Evolutionary conservation across 148 eudicot species (phyloP).

Genomic region (Persicaria maculosa): DNA sequence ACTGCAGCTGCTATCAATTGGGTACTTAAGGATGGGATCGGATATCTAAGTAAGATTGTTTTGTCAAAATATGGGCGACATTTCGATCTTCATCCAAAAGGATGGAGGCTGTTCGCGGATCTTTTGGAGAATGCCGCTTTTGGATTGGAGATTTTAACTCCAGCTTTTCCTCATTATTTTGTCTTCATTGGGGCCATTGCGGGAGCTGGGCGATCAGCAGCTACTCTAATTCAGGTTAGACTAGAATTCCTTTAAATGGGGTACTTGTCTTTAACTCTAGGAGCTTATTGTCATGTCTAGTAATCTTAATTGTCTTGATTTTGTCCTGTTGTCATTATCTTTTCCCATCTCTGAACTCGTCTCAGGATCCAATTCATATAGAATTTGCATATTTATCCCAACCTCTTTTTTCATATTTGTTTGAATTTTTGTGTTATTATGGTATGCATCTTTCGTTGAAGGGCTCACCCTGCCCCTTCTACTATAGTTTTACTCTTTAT

Average conservation of each 20-base stretch:
- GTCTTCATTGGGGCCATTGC: conserved; percentile 92
- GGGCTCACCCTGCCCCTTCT: not conserved
- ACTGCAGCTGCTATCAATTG: conserved; percentile 98
- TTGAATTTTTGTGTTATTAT: not conserved
- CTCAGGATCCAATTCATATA: not conserved
- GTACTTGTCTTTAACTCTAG: not conserved
- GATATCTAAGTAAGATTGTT: conserved; percentile 88
- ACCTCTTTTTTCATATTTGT: not conserved
- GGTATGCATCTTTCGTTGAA: not conserved
- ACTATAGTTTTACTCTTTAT: not conserved
- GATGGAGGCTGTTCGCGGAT: conserved; percentile 98
- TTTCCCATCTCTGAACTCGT: not conserved
- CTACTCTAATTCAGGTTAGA: conserved; percentile 79
- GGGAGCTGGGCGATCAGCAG: conserved; percentile 98
- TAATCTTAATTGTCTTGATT: not conserved
- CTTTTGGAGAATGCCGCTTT: conserved; percentile 84
- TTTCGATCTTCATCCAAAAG: conserved; percentile 97
- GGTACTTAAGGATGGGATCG: conserved; percentile 99
- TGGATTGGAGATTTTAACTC: conserved; percentile 92
- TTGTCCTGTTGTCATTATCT: not conserved
- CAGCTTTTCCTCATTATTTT: conserved; percentile 94
- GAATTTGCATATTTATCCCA: not conserved
- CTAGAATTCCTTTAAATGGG: not conserved
- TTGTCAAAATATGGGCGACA: conserved; percentile 92
- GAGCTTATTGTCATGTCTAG: not conserved